Evolutionary conservation across 2,329 filamentous ascomycete genomes (phyloP), one percentile per base, ranked within the genome.

Genomic region (Beauveria caledonica): DNA sequence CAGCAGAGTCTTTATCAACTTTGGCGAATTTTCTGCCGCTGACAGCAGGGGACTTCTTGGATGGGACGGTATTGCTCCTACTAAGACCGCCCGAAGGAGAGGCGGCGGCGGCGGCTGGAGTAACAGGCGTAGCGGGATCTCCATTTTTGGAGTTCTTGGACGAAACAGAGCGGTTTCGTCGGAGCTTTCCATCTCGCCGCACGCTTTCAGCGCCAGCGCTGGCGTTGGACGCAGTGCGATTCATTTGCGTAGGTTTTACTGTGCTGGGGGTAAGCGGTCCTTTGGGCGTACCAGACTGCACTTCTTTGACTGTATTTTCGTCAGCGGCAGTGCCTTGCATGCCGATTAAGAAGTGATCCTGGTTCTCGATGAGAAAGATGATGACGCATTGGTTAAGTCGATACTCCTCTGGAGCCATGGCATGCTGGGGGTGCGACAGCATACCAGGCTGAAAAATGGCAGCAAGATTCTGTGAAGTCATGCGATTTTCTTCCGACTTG

Each of bases 281-380:
- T 69, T 73, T 66, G 72, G 80, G 82, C 3, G 88, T 88, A 60
- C 89, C 90, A 69, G 92, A 86, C 64, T 86, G 80, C 48, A 87
- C 81, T 66, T 84, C 81, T 66, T 83, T 78, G 66, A 82, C 81
- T 1, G 84, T 87, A 70, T 82, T 86, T 70, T 95, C 90, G 70
- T 97, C 92, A n/a, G 92, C 90, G n/a, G 86, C 92, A n/a, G 92
- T 97, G 49, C 94, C 94, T 70, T 92, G 90, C 94, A 99, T 99
- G 60, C 94, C 94, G 65, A 99, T 95, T 65, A 99, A 78, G 79
- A 99, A 99, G 73, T 96, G 90, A 69, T 99, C 94, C 72, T 99
- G 94, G 68, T 99, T 96, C 71, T 97, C 92, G 66, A 99, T 99
- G 66, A 99, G 77, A 73, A 99, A 99, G 55, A 99, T 96, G 64